Base-by-base conservation (phyloP, 1,284 basidiomycete species). In the Sanguinoderma infundibulare region DNA sequence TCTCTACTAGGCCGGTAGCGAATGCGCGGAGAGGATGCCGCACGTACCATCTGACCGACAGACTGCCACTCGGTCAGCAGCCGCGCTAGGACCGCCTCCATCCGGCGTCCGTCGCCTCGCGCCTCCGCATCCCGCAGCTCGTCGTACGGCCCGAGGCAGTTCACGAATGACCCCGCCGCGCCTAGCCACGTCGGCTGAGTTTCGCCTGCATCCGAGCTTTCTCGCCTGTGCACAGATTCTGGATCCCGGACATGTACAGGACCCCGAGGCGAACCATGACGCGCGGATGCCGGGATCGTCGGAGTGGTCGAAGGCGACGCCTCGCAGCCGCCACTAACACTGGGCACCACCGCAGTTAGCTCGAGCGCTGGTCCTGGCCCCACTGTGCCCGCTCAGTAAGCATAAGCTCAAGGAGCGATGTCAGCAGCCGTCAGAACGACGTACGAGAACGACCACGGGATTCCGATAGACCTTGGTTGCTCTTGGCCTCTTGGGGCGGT, bases 81-180 rank as follows among this genome's bases (percentile, higher is more conserved):
- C 42, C 69, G 63, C 9, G 46, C 59, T 4, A 75, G 78, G 5
- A 86, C 71, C n/a, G 68, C 69, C 56, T 86, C 83, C 57, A 78
- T 86, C 15, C 67, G 67, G 50, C 84, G 83, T 54, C 79, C 83
- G 5, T 87, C 79, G 0, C 79, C 79, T 55, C 84, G 83, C 0
- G 72, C 63, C 2, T 61, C 63, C 0, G 86, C 87, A 28, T 78
- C 74, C 46, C 77, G 76, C 53, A 90, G 72, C 55, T 85, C 83
- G 2, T 75, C 73, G 59, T 88, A 89, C 51, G 82, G 76, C 0
- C 87, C 84, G 63, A 89, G 83, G 0, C 75, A 71, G 20, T 83
- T 78, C 1, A 89, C 67, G 2, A 80, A 44, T 2, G 73, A 68
- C 65, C 86, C 82, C 35, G 75, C 57, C 55, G 74, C 52, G 8